Percentiles rank a stretch among this genome's conserved stretches.
These are phyloP conservation scores for Ophiostoma sp. DNA, from an alignment of 2,329 filamentous ascomycete genomes.

Conservation along the genomic window DNA sequence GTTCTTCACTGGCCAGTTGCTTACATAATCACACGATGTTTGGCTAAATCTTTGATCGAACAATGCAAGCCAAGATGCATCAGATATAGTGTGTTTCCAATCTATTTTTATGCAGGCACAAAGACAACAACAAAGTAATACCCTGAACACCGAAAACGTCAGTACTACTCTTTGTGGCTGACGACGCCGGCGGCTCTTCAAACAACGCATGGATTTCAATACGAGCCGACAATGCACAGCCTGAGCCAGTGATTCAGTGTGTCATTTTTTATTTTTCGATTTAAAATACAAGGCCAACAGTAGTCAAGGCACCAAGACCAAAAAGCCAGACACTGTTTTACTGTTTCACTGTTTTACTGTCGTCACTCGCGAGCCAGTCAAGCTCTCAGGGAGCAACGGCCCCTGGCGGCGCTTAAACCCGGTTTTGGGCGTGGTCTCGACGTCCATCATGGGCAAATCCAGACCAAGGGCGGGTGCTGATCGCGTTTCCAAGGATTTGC, in stretches of 20 bases:
- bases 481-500: slow-evolving; percentile 2
- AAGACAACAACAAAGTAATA: slow-evolving; percentile 1
- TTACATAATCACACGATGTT: not conserved
- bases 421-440: not conserved
- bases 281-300: not conserved
- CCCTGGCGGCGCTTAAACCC: slow-evolving; percentile 15
- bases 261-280: not conserved
- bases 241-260: not conserved
- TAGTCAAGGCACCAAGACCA: not conserved
- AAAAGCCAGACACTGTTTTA: not conserved
- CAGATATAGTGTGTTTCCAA: not conserved
- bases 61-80: not conserved
- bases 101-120: not conserved
- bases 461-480: slow-evolving; percentile 7
- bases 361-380: slow-evolving; percentile 9
- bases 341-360: not conserved
- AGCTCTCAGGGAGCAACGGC: slow-evolving; percentile 9
- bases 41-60: not conserved
- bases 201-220: not conserved
- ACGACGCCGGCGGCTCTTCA: slow-evolving; percentile 5
- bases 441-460: not conserved
- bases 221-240: slow-evolving; percentile 1
- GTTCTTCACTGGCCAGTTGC: not conserved
- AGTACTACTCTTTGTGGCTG: not conserved
- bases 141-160: not conserved